phyloP scores from a whole-genome alignment of 805 yeast genomes.

The Candida pseudofarinosa region DNA sequence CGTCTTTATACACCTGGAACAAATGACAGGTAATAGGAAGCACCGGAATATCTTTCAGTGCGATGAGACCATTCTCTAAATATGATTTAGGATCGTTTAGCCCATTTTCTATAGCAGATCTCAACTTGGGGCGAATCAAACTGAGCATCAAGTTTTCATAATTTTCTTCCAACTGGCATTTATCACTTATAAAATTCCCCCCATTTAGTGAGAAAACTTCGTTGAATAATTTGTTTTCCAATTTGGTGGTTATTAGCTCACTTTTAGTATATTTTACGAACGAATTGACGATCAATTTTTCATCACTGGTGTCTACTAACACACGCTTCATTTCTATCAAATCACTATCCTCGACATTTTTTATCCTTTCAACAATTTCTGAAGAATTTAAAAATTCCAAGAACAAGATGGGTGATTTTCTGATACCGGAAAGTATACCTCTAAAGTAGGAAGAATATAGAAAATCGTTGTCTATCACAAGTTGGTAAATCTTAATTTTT shows the following conservation, averaged over 20 bases:
- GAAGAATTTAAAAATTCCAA: neutral
- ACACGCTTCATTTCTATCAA: neutral
- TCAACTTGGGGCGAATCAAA: slow-evolving; percentile 32
- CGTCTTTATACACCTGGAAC: slow-evolving; percentile 72
- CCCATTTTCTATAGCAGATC: slow-evolving; percentile 27
- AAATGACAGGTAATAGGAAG: slow-evolving; percentile 52
- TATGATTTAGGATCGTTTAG: slow-evolving; percentile 27
- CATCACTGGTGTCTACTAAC: neutral
- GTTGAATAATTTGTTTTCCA: slow-evolving; percentile 25
- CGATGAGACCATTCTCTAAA: slow-evolving; percentile 14
- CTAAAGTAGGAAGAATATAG: slow-evolving; percentile 22
- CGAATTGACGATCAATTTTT: neutral
- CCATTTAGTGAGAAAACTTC: slow-evolving; percentile 31
- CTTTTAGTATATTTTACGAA: neutral
- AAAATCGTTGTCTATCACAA: slow-evolving; percentile 25
- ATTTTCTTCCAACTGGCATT: slow-evolving; percentile 29
- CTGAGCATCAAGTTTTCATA: slow-evolving; percentile 35
- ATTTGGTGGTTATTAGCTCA: neutral
- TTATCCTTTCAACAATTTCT: slow-evolving; percentile 4
- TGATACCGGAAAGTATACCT: slow-evolving; percentile 14
- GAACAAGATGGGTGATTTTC: neutral
- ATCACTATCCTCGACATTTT: slow-evolving; percentile 11
- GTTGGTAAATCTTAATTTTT: slow-evolving; percentile 29
- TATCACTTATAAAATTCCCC: slow-evolving; percentile 8
- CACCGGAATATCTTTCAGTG: slow-evolving; percentile 4